These are phyloP conservation scores for Globisporangium cederbergense DNA, from an alignment of 352 stramenopile species.

Conservation along the genomic window DNA sequence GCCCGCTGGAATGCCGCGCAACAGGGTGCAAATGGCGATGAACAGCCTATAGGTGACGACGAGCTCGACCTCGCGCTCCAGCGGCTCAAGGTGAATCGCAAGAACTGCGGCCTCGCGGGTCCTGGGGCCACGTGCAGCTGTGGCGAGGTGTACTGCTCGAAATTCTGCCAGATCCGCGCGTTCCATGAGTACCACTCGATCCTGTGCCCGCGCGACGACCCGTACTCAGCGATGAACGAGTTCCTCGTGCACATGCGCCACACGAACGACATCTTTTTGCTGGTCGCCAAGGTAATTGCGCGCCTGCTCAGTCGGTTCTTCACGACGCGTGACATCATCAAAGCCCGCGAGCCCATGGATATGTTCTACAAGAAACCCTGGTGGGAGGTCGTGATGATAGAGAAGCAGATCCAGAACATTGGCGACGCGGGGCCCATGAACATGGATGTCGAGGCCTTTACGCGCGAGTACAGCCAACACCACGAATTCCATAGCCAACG, in stretches of 20 bases:
- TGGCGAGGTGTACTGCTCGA: slow-evolving; percentile 85
- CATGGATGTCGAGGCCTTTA: slow-evolving; percentile 8
- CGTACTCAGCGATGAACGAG: slow-evolving; percentile 57
- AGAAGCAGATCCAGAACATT: slow-evolving; percentile 8
- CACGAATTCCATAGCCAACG: background rate
- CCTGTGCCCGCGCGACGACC: slow-evolving; percentile 63
- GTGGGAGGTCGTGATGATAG: slow-evolving; percentile 76
- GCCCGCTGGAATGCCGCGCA: slow-evolving; percentile 18
- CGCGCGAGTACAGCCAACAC: background rate
- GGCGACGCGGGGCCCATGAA: background rate
- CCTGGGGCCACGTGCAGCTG: slow-evolving; percentile 45
- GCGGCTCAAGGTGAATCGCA: slow-evolving; percentile 38
- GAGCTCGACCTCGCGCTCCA: slow-evolving; percentile 43
- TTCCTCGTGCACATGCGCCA: slow-evolving; percentile 69
- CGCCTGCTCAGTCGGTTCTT: slow-evolving; percentile 60
- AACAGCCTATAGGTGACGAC: slow-evolving; percentile 16
- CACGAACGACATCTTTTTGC: slow-evolving; percentile 92
- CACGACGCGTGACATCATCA: slow-evolving; percentile 45
- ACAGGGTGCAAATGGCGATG: background rate
- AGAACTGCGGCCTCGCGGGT: slow-evolving; percentile 43
- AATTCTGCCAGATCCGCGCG: slow-evolving; percentile 61
- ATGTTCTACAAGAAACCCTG: slow-evolving; percentile 91
- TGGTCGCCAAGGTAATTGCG: slow-evolving; percentile 85
- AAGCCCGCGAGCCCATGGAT: slow-evolving; percentile 67
- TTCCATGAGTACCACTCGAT: slow-evolving; percentile 75